These are phyloP conservation scores for Biscogniauxia sp. DNA, from an alignment of 2,329 filamentous ascomycete genomes.

Conservation along the genomic window DNA sequence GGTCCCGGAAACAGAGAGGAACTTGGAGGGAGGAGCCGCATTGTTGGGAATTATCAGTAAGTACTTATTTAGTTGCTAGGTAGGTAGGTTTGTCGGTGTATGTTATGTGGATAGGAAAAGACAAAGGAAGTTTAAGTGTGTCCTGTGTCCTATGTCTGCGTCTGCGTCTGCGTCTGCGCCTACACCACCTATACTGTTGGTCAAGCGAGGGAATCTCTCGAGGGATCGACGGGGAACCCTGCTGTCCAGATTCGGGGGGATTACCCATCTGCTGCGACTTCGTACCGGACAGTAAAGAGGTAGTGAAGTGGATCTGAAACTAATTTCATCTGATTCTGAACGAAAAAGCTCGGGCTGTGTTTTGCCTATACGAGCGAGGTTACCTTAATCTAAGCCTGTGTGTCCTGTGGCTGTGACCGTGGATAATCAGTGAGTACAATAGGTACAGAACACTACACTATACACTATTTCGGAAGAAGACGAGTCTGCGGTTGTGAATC, in stretches of 20 bases:
- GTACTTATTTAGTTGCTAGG: no score
- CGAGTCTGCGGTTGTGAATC: background rate
- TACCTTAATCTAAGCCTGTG: background rate
- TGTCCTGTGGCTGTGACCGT: background rate
- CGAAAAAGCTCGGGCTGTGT: background rate
- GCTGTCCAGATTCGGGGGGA: background rate
- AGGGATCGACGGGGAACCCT: background rate
- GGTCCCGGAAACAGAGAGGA: background rate
- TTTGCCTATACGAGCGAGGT: background rate
- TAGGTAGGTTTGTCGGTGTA: background rate
- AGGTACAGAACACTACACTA: background rate
- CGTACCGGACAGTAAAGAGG: background rate
- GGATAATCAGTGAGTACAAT: background rate
- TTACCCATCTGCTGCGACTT: background rate
- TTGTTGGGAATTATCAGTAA: background rate
- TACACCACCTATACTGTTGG: background rate
- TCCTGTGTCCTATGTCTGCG: no score
- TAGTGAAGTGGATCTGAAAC: background rate
- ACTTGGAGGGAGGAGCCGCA: background rate
- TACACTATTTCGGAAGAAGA: background rate
- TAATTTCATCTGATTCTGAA: background rate
- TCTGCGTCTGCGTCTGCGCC: no score
- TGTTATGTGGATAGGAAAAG: background rate
- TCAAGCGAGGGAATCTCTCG: background rate
- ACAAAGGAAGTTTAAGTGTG: background rate